Base-by-base conservation (phyloP, 2,329 filamentous ascomycete genomes). In the Alternaria gaisen region DNA sequence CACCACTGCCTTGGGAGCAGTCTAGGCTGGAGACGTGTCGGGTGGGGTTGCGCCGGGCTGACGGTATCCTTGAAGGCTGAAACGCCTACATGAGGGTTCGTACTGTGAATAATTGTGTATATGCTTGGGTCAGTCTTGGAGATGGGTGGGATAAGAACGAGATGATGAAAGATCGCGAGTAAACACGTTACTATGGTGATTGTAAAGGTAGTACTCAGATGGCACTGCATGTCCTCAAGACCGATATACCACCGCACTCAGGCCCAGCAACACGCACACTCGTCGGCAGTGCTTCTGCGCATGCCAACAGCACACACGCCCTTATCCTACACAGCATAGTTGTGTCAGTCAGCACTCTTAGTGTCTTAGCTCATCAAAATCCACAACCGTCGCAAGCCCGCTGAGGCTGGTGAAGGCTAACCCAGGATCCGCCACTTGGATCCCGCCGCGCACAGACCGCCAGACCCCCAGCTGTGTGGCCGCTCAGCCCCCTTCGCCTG, bases 391-490 rank as follows among this genome's bases (percentile, higher is more conserved):
- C 62, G 62, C 64, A 68, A 68, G 64, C 66, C 60, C 58, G 59
- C 52, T 69, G 66, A 70, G 67, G 67, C 67, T 69, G 61, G 62
- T 70, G 62, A 64, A 53, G 44, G 44, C 58, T 60, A 63, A 51
- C 38, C 52, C 51, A 48, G 46, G 50, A 48, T 58, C 46, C 56
- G 46, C 62, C 63, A 65, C 48, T 63, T 53, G 30, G 30, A 57
- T 60, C 50, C 53, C 63, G 63, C 53, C 18, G 9, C 18, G 53
- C 58, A 61, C 60, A 50, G 53, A 46, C 44, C 38, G 8, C 5
- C 10, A 28, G 42, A 9, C 18, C n/a, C 24, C 42, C 22, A 56
- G 46, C 46, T 53, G 46, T 53, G 50, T 59, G 53, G 44, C 54
- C 60, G 53, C 59, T 59, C 67, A 67, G 67, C 67, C 59, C 63